Evolutionary conservation across 108 stramenopile species (phyloP).

Genomic region (Skeletonema costatum): DNA sequence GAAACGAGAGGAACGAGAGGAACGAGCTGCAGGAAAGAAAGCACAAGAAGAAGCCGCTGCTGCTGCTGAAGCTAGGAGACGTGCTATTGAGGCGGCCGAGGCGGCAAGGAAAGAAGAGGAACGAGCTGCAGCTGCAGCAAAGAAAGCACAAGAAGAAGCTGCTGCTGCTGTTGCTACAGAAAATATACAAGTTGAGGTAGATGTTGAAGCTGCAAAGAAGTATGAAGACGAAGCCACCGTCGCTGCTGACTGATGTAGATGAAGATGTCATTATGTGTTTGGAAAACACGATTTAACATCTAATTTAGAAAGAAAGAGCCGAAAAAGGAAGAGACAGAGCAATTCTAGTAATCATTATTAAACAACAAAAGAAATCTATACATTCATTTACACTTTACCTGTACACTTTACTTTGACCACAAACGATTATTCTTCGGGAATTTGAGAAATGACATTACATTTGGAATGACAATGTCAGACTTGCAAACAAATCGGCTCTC

Average conservation of each 20-base stretch:
- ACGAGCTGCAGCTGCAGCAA: too few relatives aligned
- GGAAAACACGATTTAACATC: not conserved
- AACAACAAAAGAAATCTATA: not conserved
- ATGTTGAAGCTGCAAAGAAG: not conserved
- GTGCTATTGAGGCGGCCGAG: too few relatives aligned
- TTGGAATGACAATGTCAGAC: not conserved
- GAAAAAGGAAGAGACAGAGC: not conserved
- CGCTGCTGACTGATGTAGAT: not conserved
- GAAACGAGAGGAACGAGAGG: too few relatives aligned
- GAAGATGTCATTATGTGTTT: not conserved
- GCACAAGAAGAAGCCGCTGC: too few relatives aligned
- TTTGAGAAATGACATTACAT: not conserved
- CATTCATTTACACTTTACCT: too few relatives aligned
- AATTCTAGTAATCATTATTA: not conserved
- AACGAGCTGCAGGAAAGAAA: too few relatives aligned
- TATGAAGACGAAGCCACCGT: not conserved
- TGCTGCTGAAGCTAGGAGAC: too few relatives aligned
- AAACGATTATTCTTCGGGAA: not conserved
- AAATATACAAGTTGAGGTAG: not conserved
- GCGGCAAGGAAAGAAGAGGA: too few relatives aligned
- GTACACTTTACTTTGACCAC: not conserved
- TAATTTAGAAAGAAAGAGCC: too few relatives aligned
- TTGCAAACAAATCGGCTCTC: not conserved
- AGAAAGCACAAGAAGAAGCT: too few relatives aligned
- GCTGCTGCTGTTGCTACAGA: not conserved